These are phyloP conservation scores for Zygoascus bituminiphila DNA, from an alignment of 805 yeast species.

Conservation along the genomic window DNA sequence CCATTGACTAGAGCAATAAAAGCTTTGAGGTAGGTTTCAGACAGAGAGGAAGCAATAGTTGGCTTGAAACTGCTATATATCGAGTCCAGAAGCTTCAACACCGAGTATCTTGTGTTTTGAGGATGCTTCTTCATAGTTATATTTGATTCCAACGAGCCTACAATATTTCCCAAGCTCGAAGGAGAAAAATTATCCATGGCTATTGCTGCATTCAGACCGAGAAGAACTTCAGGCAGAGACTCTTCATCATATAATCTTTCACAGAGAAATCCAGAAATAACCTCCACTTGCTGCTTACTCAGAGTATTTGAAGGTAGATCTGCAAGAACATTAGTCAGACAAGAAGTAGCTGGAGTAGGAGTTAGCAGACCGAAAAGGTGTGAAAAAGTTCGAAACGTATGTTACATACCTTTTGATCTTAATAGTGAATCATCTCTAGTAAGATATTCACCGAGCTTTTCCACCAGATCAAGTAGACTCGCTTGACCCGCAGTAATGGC, in stretches of 20 bases:
- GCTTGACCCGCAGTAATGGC: constrained; percentile 7
- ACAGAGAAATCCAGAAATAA: constrained; percentile 42
- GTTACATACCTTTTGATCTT: constrained; percentile 35
- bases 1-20: constrained; percentile 69
- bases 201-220: constrained; percentile 46
- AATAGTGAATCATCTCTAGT: constrained; percentile 49
- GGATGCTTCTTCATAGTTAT: constrained; percentile 24
- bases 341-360: constrained; percentile 35
- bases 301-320: constrained; percentile 27
- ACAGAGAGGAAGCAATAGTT: constrained; percentile 13
- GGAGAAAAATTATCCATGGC: constrained; percentile 40
- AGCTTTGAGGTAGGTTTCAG: constrained; percentile 41
- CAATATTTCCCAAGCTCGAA: constrained; percentile 25
- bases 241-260: constrained; percentile 59
- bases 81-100: constrained; percentile 42
- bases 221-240: constrained; percentile 43
- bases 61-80: constrained; percentile 8
- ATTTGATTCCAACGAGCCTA: constrained; percentile 29
- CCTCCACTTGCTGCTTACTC: constrained; percentile 29
- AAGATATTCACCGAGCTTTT: constrained; percentile 50
- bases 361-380: neutral
- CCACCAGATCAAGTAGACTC: constrained; percentile 45
- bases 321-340: constrained; percentile 34
- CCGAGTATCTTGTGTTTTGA: constrained; percentile 40
- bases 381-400: neutral